Evolutionary conservation across 2,329 filamentous ascomycete genomes (phyloP), one percentile per base, ranked within the genome.

Genomic region (Didymella glomerata): DNA sequence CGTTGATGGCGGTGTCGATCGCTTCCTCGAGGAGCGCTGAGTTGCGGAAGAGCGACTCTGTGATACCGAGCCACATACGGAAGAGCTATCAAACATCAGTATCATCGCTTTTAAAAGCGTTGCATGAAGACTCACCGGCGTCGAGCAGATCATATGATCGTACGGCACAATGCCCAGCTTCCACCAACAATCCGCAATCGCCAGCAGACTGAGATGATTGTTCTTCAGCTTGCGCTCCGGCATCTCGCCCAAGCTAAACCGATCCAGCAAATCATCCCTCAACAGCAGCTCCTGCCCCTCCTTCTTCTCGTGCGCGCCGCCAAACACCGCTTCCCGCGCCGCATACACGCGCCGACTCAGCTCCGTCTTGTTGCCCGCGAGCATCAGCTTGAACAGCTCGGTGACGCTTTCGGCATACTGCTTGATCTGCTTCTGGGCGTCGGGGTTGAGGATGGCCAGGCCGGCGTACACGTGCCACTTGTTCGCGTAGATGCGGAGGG

Each of bases 381-480:
- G 87, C 93, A 99, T 98, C 55, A 99, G 85, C 80, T 97, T 98
- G 83, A 93, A 99, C 20, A 99, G 83, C 70, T 96, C 93, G 0
- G 95, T 98, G 20, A 97, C 94, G 42, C 90, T 93, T 70, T 90
- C 84, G 10, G 95, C 94, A 77, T 98, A 99, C 81, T 98, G 93
- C 55, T 90, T 86, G 71, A 99, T 98, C 79, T 99, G 95, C 77
- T 90, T 85, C 76, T 90, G 91, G 3, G 95, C 95, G 58, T 93
- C 90, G 0, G 95, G 95, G 76, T 99, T 99, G 58, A 99, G 85
- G 73, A 99, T 99, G 11, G 96, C 95, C 9, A 99, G 88, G 0
- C 95, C 95, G 20, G 95, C 95, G 77, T 99, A 99, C 57, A 99
- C 95, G 81, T 99, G 96, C 96, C 96, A 99, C 79, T 98, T 99